phyloP scores from a whole-genome alignment of 306 rosid species.

The Quercus alba region DNA sequence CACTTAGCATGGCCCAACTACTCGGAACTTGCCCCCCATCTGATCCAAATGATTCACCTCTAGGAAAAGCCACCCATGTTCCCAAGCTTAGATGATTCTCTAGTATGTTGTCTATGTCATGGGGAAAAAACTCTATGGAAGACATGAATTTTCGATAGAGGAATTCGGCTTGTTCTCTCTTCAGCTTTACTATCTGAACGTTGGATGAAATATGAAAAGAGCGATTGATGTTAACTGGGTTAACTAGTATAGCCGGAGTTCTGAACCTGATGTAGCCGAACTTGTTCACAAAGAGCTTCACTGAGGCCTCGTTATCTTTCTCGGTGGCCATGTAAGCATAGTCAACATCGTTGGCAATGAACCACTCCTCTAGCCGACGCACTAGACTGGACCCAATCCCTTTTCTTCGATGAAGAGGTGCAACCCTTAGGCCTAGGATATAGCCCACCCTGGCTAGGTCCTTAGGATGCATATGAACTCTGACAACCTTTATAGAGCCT shows the following conservation, averaged over 20 bases:
- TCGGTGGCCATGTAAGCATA: constrained; percentile 80
- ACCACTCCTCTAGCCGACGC: constrained; percentile 70
- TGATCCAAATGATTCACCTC: constrained; percentile 40
- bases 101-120: constrained; percentile 61
- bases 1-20: constrained; percentile 86
- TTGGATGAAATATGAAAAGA: constrained; percentile 36
- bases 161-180: constrained; percentile 68
- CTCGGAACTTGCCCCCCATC: constrained; percentile 33
- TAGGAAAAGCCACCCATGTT: constrained; percentile 80
- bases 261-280: constrained; percentile 63
- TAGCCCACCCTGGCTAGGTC: constrained; percentile 71
- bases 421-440: constrained; percentile 73
- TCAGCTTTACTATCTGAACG: constrained; percentile 52
- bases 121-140: constrained; percentile 69
- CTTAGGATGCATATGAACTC: constrained; percentile 46
- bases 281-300: constrained; percentile 54
- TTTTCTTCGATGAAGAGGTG: constrained; percentile 55
- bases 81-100: constrained; percentile 75
- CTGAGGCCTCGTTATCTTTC: constrained; percentile 75
- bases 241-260: constrained; percentile 66
- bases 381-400: constrained; percentile 72
- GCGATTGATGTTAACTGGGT: constrained; percentile 55
- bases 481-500: constrained; percentile 76
- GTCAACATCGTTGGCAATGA: constrained; percentile 64
- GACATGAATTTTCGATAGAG: constrained; percentile 69